Conservation (phyloP, 352 stramenopile genomes). For the Globisporangium rhizosaccharum region DNA sequence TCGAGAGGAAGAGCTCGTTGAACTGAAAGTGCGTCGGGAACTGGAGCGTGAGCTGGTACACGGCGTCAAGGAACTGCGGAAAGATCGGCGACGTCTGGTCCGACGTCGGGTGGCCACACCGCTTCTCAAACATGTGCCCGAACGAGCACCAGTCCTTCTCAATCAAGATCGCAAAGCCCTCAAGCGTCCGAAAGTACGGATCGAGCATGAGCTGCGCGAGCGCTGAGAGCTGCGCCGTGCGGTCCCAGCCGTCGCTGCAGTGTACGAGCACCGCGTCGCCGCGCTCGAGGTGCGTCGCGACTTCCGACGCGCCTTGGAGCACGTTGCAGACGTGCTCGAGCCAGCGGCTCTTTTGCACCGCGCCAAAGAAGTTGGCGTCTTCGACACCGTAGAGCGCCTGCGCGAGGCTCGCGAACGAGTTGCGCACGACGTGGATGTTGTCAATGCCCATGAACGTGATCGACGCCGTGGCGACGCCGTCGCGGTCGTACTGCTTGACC, state of each 20-base stretch:
- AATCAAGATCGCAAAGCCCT: slow-evolving; percentile 74
- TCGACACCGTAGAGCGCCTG: slow-evolving; percentile 82
- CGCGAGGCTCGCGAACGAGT: slow-evolving; percentile 55
- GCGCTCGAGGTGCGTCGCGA: slow-evolving; percentile 69
- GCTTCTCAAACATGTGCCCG: slow-evolving; percentile 84
- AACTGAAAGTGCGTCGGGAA: slow-evolving; percentile 98
- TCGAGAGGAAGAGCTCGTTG: slow-evolving; percentile 91
- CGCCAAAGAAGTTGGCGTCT: slow-evolving; percentile 83
- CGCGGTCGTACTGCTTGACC: slow-evolving; percentile 80
- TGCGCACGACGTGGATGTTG: slow-evolving; percentile 67
- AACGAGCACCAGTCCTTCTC: slow-evolving; percentile 89
- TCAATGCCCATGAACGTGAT: slow-evolving; percentile 31
- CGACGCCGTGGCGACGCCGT: slow-evolving; percentile 56
- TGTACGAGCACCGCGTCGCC: slow-evolving; percentile 77
- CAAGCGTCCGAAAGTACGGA: slow-evolving; percentile 70
- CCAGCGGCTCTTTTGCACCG: slow-evolving; percentile 75
- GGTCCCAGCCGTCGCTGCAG: slow-evolving; percentile 84
- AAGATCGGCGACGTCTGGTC: slow-evolving; percentile 98
- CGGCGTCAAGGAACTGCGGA: slow-evolving; percentile 97
- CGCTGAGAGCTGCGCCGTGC: slow-evolving; percentile 68
- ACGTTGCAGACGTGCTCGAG: slow-evolving; percentile 80
- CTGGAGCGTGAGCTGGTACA: slow-evolving; percentile 96
- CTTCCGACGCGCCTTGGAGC: slow-evolving; percentile 63
- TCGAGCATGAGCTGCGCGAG: slow-evolving; percentile 84
- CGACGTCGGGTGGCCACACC: slow-evolving; percentile 69